Evolutionary conservation across 495 filamentous ascomycete genomes (phyloP).

Genomic region (Hypomontagnella monticulosa): DNA sequence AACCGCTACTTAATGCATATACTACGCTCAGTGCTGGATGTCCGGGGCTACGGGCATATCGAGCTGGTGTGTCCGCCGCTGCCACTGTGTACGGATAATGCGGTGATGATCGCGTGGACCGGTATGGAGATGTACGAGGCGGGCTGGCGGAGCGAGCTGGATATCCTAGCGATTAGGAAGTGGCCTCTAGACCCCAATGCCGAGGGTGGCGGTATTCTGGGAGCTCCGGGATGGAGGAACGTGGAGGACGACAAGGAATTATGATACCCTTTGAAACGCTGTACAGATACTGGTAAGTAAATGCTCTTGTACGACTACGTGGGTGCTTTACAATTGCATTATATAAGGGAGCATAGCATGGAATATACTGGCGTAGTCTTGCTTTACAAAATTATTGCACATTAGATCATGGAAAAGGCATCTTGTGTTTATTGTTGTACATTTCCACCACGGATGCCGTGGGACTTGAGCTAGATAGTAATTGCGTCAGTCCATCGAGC

Average conservation of each 20-base stretch:
- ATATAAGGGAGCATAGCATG: conserved; percentile 18
- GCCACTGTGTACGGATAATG: conserved; percentile 89
- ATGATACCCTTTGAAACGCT: conserved; percentile 9
- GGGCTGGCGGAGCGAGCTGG: conserved; percentile 72
- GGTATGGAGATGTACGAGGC: conserved; percentile 90
- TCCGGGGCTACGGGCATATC: conserved; percentile 69
- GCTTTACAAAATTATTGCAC: conserved; percentile 3
- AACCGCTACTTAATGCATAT: conserved; percentile 80
- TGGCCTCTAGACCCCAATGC: conserved; percentile 78
- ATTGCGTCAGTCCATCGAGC: conserved; percentile 40
- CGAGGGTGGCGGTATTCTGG: conserved; percentile 63
- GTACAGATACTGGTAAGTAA: not conserved
- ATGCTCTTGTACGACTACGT: conserved; percentile 12
- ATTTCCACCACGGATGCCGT: conserved; percentile 34
- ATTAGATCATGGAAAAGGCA: conserved; percentile 5
- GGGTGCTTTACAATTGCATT: no score
- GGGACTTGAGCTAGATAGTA: conserved; percentile 24
- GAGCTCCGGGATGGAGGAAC: conserved; percentile 52
- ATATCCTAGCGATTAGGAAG: conserved; percentile 68
- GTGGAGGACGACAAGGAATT: not conserved
- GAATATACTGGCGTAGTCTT: conserved; percentile 9
- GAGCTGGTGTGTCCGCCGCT: conserved; percentile 75
- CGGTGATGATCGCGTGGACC: conserved; percentile 98
- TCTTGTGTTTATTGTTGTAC: conserved; percentile 36
- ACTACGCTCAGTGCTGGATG: conserved; percentile 68